phyloP scores from a whole-genome alignment of 352 stramenopile species.

The Phytophthora litchii region DNA sequence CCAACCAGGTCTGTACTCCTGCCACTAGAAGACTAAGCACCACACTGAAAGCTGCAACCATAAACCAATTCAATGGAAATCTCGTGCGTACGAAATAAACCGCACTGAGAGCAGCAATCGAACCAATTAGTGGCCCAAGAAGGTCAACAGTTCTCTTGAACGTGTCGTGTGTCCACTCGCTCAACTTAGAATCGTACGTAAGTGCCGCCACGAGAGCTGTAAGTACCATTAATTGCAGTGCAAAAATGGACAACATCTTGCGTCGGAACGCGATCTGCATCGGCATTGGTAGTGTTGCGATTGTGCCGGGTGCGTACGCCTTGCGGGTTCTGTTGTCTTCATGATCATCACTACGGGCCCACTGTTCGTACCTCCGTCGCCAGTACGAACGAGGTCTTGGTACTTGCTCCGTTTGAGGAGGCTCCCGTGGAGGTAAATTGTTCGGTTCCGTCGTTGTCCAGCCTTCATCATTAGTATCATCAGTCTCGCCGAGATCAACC shows the following conservation, averaged over 20 bases:
- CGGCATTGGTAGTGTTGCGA: slow-evolving; percentile 39
- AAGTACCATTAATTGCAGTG: slow-evolving; percentile 47
- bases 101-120: slow-evolving; percentile 33
- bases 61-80: slow-evolving; percentile 55
- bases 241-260: slow-evolving; percentile 56
- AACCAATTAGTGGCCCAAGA: slow-evolving; percentile 32
- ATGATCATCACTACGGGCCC: slow-evolving; percentile 19
- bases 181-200: slow-evolving; percentile 37
- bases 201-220: slow-evolving; percentile 37
- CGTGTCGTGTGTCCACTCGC: slow-evolving; percentile 22
- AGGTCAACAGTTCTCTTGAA: slow-evolving; percentile 32
- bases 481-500: slow-evolving; percentile 33
- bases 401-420: slow-evolving; percentile 3
- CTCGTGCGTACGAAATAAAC: slow-evolving; percentile 50
- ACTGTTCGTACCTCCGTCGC: slow-evolving; percentile 33
- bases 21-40: slow-evolving; percentile 48
- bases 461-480: slow-evolving; percentile 10
- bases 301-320: slow-evolving; percentile 34
- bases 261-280: slow-evolving; percentile 54
- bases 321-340: slow-evolving; percentile 22
- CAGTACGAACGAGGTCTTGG: slow-evolving; percentile 28
- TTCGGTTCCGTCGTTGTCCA: slow-evolving; percentile 12
- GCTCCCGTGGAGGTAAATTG: slow-evolving; percentile 2
- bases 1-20: slow-evolving; percentile 48
- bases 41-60: slow-evolving; percentile 49